Base-by-base conservation (phyloP, 106 monocot species). In the Dioscorea dumetorum region DNA sequence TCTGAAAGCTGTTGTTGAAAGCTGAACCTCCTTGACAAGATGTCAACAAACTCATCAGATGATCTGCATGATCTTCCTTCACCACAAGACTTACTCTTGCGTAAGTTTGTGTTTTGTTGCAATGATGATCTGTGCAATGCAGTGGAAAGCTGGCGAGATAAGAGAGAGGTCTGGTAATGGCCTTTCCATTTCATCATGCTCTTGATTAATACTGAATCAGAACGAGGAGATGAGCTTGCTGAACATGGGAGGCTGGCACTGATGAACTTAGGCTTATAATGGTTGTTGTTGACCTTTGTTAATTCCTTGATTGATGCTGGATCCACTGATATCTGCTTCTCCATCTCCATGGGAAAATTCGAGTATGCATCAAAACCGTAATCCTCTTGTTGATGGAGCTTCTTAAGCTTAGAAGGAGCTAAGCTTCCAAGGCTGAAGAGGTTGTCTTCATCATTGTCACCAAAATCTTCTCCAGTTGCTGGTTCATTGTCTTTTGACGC, bases 61-160 rank as follows among this genome's bases (percentile, higher is more conserved):
- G 81, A 81, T 12, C 48, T 19, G 16, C 76, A 84, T 5, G 87
- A 72, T 58, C 87, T 66, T 5, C 81, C 91, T 13, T 83, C 90
- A 9, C 83, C 85, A 50, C 85, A 85, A 3, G 84, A 84, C 59
- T 87, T 91, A 79, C 82, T 87, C 48, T 84, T 63, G n/a, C 67
- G 66, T n/a, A 85, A 58, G 48, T 23, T 33, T 48, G 21, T 20
- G 17, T 41, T 22, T 0, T 64, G 66, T 21, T 61, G 16, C 21
- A 12, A 16, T 9, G 57, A 48, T 0, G 33, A 54, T 17, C 32
- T 58, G 21, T 52, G 52, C 20, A 31, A 31, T 20, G 48, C 61
- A 8, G 41, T 8, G 9, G 78, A 65, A 11, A 58, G 66, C 65
- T 71, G 63, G 41, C 70, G 57, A 32, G 74, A 23, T 18, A 66